Evolutionary conservation across 176 grass and related monocot genomes (phyloP).

Genomic region (Oryza meyeriana): DNA sequence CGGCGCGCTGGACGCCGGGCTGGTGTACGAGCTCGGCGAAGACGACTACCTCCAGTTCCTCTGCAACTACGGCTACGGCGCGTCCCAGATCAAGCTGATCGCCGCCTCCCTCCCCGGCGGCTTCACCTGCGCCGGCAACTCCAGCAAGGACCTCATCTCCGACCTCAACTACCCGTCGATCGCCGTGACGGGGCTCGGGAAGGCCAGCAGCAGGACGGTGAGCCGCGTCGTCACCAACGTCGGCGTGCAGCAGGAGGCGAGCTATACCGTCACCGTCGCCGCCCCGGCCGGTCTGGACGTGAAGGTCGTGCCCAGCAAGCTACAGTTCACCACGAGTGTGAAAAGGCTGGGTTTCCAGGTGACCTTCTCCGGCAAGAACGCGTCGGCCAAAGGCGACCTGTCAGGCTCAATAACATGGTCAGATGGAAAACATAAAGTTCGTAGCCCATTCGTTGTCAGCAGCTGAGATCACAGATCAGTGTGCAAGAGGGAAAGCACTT

Average conservation of each 20-base stretch:
- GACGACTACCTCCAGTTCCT: slow-evolving; percentile 71
- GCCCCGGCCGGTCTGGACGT: slow-evolving; percentile 54
- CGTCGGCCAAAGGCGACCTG: slow-evolving; percentile 28
- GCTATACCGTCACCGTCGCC: slow-evolving; percentile 44
- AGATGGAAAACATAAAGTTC: slow-evolving; percentile 69
- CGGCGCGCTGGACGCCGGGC: slow-evolving; percentile 60
- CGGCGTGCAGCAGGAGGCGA: slow-evolving; percentile 39
- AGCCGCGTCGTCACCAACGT: slow-evolving; percentile 61
- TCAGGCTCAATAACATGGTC: slow-evolving; percentile 81
- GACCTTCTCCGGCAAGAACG: slow-evolving; percentile 38
- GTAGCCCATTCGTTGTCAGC: slow-evolving; percentile 61
- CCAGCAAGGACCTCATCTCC: slow-evolving; percentile 74
- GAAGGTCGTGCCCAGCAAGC: slow-evolving; percentile 63
- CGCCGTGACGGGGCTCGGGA: slow-evolving; percentile 42
- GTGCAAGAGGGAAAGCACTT: not conserved
- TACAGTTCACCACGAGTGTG: slow-evolving; percentile 47
- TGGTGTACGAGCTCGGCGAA: slow-evolving; percentile 61
- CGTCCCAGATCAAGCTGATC: slow-evolving; percentile 56
- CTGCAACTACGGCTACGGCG: slow-evolving; percentile 80
- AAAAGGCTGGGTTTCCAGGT: slow-evolving; percentile 67
- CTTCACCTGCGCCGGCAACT: slow-evolving; percentile 60
- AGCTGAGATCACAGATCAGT: not conserved
- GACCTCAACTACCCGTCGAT: slow-evolving; percentile 89
- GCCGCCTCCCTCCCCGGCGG: slow-evolving; percentile 32
- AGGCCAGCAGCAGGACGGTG: slow-evolving; percentile 20